These are phyloP conservation scores for Leavenworthia alabamica DNA, from an alignment of 345 rosid genomes.

Conservation along the genomic window DNA sequence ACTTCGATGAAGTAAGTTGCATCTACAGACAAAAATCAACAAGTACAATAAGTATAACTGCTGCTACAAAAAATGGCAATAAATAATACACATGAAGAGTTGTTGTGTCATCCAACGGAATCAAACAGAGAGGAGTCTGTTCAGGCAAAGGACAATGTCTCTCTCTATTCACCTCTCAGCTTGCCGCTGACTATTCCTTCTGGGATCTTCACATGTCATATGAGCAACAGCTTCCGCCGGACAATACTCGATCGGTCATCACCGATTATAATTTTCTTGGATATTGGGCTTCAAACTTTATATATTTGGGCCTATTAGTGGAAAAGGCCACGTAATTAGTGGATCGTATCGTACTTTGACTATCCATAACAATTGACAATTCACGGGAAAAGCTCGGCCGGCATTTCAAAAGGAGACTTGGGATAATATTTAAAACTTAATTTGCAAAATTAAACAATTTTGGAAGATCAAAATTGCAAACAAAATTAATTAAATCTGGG, in stretches of 20 bases:
- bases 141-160: constrained; percentile 81
- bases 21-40: constrained; percentile 52
- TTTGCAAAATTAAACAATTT: too few relatives aligned
- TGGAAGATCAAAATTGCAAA: too few relatives aligned
- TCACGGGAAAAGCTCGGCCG: too few relatives aligned
- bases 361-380: not conserved
- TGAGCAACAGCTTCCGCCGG: constrained; percentile 66
- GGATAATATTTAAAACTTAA: too few relatives aligned
- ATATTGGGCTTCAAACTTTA: not conserved
- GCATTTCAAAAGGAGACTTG: too few relatives aligned
- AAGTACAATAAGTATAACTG: constrained; percentile 11
- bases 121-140: constrained; percentile 75
- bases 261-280: not conserved
- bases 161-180: constrained; percentile 90
- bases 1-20: constrained; percentile 92
- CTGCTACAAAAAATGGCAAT: constrained; percentile 7
- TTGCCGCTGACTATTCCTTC: constrained; percentile 84
- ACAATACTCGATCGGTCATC: constrained; percentile 66
- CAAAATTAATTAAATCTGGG: too few relatives aligned
- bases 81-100: not conserved
- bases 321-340: not conserved
- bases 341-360: not conserved
- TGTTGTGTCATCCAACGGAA: constrained; percentile 33
- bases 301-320: not conserved
- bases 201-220: constrained; percentile 97